A percentile compares a stretch with the other conserved stretches of the same genome.
These are phyloP conservation scores for Trichophyton benhamiae DNA, from an alignment of 2,329 filamentous ascomycete species.

Conservation along the genomic window DNA sequence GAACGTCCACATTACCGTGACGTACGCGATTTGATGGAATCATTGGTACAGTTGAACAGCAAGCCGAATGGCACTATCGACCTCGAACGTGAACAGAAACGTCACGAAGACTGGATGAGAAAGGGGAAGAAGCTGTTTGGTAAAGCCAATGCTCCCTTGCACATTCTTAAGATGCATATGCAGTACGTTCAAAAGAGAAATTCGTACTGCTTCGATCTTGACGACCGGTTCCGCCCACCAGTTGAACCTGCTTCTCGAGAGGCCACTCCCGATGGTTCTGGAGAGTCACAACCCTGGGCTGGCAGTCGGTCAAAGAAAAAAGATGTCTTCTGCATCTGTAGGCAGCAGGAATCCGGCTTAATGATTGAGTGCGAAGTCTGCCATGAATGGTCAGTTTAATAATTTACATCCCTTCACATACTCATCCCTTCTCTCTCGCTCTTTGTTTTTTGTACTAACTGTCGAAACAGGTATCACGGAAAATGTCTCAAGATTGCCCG, in stretches of 20 bases:
- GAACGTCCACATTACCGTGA: constrained; percentile 79
- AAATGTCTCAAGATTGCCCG: constrained; percentile 96
- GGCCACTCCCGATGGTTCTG: constrained; percentile 49
- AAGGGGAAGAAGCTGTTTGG: constrained; percentile 96
- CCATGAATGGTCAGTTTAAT: constrained; percentile 70
- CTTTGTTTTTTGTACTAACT: not conserved
- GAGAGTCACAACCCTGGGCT: constrained; percentile 35
- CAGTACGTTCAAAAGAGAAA: constrained; percentile 86
- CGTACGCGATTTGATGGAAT: constrained; percentile 79
- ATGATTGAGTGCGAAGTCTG: constrained; percentile 99
- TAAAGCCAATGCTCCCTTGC: constrained; percentile 91
- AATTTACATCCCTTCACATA: not conserved
- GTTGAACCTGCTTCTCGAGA: constrained; percentile 87
- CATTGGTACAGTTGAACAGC: constrained; percentile 76
- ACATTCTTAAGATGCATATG: constrained; percentile 91
- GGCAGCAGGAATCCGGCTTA: constrained; percentile 86
- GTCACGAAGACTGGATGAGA: constrained; percentile 98
- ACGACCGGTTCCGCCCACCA: constrained; percentile 76
- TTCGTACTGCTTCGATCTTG: constrained; percentile 77
- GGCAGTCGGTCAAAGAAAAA: constrained; percentile 44
- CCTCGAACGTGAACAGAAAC: constrained; percentile 83
- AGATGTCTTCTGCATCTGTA: constrained; percentile 96
- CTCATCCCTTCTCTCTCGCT: not conserved
- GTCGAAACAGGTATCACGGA: constrained; percentile 66
- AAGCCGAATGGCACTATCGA: constrained; percentile 86